Percentiles rank a stretch among this genome's conserved stretches.
phyloP scores from a whole-genome alignment of 2,329 filamentous ascomycete genomes.

The Stachybotrys echinatus region DNA sequence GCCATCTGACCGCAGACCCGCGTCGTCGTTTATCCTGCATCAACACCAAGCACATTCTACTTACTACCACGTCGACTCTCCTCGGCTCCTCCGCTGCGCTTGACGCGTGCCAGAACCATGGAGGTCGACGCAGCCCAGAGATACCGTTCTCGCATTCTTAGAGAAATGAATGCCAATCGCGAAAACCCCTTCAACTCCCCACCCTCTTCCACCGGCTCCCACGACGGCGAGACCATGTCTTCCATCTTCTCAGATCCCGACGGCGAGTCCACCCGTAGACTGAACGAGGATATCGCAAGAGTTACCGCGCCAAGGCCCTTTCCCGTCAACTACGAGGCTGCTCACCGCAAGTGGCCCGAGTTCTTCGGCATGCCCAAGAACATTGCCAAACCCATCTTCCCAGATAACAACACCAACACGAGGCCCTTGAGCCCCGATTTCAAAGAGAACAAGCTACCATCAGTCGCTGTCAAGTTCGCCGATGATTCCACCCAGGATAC shows the following conservation, averaged over 20 bases:
- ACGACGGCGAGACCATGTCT: slow-evolving; percentile 49
- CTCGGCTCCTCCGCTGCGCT: slow-evolving; percentile 15
- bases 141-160: slow-evolving; percentile 42
- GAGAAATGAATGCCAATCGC: slow-evolving; percentile 47
- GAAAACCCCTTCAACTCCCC: slow-evolving; percentile 55
- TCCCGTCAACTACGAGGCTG: slow-evolving; percentile 38
- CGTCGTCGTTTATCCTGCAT: background rate
- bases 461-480: slow-evolving; percentile 22
- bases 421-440: slow-evolving; percentile 27
- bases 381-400: slow-evolving; percentile 16
- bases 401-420: slow-evolving; percentile 27
- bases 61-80: slow-evolving; percentile 5
- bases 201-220: slow-evolving; percentile 52
- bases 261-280: slow-evolving; percentile 46
- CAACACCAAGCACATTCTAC: background rate
- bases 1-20: background rate
- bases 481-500: slow-evolving; percentile 38
- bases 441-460: slow-evolving; percentile 42
- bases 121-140: slow-evolving; percentile 33
- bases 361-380: slow-evolving; percentile 38
- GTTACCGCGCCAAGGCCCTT: slow-evolving; percentile 33
- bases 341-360: slow-evolving; percentile 48
- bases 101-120: slow-evolving; percentile 27
- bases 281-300: slow-evolving; percentile 43
- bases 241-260: slow-evolving; percentile 48